These are phyloP conservation scores for Phaeolepiota aurea DNA, from an alignment of 768 basidiomycete species.

Conservation along the genomic window DNA sequence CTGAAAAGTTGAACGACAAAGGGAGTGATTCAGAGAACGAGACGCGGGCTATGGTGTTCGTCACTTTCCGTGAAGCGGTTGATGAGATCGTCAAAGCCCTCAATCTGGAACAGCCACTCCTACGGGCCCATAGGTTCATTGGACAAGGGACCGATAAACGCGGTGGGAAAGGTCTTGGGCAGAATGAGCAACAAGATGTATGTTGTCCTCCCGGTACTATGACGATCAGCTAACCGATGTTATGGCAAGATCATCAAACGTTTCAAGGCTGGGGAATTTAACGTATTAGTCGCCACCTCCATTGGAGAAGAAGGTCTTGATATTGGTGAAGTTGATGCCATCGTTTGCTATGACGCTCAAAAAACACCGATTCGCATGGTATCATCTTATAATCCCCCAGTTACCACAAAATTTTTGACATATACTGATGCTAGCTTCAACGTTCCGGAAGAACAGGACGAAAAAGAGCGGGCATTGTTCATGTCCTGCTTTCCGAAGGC, in stretches of 20 bases:
- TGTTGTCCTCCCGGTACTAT: slow-evolving; percentile 9
- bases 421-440: slow-evolving; percentile 89
- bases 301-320: slow-evolving; percentile 98
- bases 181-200: slow-evolving; percentile 89
- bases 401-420: too few species aligned
- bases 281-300: slow-evolving; percentile 91
- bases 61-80: slow-evolving; percentile 82
- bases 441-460: slow-evolving; percentile 93
- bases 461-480: slow-evolving; percentile 82
- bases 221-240: slow-evolving; percentile 5
- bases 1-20: slow-evolving; percentile 35
- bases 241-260: slow-evolving; percentile 63
- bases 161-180: slow-evolving; percentile 81
- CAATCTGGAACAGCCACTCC: slow-evolving; percentile 65
- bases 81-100: slow-evolving; percentile 84
- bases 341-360: slow-evolving; percentile 93
- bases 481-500: slow-evolving; percentile 83
- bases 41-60: slow-evolving; percentile 91
- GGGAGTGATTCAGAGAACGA: slow-evolving; percentile 32
- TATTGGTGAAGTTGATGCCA: slow-evolving; percentile 95
- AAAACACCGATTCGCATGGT: slow-evolving; percentile 97
- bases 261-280: slow-evolving; percentile 84
- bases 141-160: slow-evolving; percentile 84
- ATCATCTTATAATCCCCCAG: slow-evolving; percentile 12
- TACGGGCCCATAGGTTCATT: slow-evolving; percentile 81